Base-by-base conservation (phyloP, 306 rosid species). In the Herpetospermum pedunculosum region DNA sequence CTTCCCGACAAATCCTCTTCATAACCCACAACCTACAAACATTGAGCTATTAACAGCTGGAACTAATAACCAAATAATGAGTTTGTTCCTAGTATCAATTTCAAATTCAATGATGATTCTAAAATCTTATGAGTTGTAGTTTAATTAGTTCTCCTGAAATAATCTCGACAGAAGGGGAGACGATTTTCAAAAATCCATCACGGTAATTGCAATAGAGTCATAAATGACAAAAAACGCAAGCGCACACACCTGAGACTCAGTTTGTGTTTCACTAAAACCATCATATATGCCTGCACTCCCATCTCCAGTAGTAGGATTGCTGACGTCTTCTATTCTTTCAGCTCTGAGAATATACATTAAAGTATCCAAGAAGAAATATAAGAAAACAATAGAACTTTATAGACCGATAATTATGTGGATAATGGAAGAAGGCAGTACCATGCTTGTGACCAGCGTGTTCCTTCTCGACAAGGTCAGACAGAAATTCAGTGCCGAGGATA, bases 1-100 rank as follows among this genome's bases (percentile, higher is more conserved):
- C 96, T 84, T 80, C 98, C 98, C 4, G 96, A 85, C 74, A 89
- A 88, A 82, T 93, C 96, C 77, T 94, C 97, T 80, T 94, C 98
- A 37, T 86, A 88, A 79, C 92, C 74, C 72, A 88, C 96, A 70
- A 94, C 90, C 98, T 94, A 88, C 83, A 79, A 71, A 62, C 13
- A 44, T 79, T 69, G 40, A 82, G 49, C 34, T 35, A 14, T 58
- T 35, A 13, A 53, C 76, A 65, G 76, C 69, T 44, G 38, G n/a
- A 77, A 84, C 19, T 23, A 19, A 38, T 2, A 64, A 64, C 73
- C 72, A 64, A 78, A 44, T 62, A 50, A 78, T 60, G 37, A 15
- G 59, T 80, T 52, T 73, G 40, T 74, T 68, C 72, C 44, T 40
- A 47, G 73, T 34, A 76, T 32, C 26, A 43, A n/a, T 49, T 62